Percentiles rank a stretch among this genome's conserved stretches.
These are phyloP conservation scores for Trametes pubescens DNA, from an alignment of 1,284 basidiomycete species.

Conservation along the genomic window DNA sequence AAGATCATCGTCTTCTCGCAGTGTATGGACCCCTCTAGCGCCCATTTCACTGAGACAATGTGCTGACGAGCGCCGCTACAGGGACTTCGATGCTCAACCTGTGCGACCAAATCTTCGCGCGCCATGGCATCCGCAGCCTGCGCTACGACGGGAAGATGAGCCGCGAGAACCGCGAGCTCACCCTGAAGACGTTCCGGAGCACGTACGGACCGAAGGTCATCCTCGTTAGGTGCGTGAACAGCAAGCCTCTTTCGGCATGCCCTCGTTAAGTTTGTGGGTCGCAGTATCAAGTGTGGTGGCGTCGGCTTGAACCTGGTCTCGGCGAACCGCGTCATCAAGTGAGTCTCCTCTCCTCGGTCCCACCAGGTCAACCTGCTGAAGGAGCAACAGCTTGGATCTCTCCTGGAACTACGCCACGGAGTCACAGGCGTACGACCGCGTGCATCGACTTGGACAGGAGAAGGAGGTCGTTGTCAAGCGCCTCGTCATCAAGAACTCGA, in stretches of 20 bases:
- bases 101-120: slow-evolving; percentile 62
- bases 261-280: background rate
- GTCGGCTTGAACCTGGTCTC: slow-evolving; percentile 72
- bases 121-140: slow-evolving; percentile 64
- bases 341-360: slow-evolving; percentile 28
- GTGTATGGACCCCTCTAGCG: slow-evolving; percentile 50
- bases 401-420: slow-evolving; percentile 79
- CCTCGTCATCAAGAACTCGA: slow-evolving; percentile 68
- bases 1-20: slow-evolving; percentile 77
- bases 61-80: slow-evolving; percentile 37
- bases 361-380: background rate
- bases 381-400: slow-evolving; percentile 61
- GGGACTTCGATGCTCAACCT: slow-evolving; percentile 79
- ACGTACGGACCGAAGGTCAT: slow-evolving; percentile 65
- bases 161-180: slow-evolving; percentile 55
- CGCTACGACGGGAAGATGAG: slow-evolving; percentile 75
- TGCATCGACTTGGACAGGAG: slow-evolving; percentile 75
- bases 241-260: background rate
- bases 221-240: slow-evolving; percentile 59
- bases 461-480: slow-evolving; percentile 76
- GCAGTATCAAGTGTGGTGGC: slow-evolving; percentile 70
- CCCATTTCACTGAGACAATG: background rate
- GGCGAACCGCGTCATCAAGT: slow-evolving; percentile 76
- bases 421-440: slow-evolving; percentile 69
- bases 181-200: slow-evolving; percentile 59